These are phyloP conservation scores for Trebouxia sp. DNA, from an alignment of 139 green algal genomes.

Conservation along the genomic window DNA sequence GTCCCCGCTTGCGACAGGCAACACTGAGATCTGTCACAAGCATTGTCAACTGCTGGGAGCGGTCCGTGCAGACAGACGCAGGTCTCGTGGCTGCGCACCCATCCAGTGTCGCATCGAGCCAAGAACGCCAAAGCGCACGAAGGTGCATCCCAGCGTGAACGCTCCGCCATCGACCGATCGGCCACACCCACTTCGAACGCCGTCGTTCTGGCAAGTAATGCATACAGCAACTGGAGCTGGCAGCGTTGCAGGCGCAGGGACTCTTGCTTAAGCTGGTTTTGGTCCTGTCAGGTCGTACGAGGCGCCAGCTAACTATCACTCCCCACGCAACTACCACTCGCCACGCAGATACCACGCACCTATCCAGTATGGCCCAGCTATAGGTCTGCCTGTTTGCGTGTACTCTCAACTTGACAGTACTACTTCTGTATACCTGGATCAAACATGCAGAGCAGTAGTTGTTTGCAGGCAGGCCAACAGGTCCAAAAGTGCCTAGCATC, in stretches of 20 bases:
- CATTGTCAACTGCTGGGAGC: no score
- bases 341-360: neutral
- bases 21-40: no score
- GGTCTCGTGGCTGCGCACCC: no score
- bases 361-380: conserved; percentile 5
- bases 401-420: neutral
- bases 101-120: no score
- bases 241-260: no score
- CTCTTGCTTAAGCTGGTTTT: no score
- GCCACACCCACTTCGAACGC: neutral
- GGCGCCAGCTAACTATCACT: neutral
- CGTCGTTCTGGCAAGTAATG: neutral
- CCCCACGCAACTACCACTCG: neutral
- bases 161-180: neutral
- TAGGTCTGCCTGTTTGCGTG: neutral
- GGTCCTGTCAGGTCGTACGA: neutral
- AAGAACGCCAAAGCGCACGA: neutral
- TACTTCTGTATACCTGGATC: no score
- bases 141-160: neutral
- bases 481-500: neutral
- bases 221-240: neutral
- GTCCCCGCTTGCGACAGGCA: no score
- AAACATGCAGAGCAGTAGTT: no score
- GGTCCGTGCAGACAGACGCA: no score
- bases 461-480: neutral